A percentile compares a stretch with the other conserved stretches of the same genome.
Evolutionary conservation across 1,284 basidiomycete species (phyloP).

Genomic region (Microbotryomycetes sp.): DNA sequence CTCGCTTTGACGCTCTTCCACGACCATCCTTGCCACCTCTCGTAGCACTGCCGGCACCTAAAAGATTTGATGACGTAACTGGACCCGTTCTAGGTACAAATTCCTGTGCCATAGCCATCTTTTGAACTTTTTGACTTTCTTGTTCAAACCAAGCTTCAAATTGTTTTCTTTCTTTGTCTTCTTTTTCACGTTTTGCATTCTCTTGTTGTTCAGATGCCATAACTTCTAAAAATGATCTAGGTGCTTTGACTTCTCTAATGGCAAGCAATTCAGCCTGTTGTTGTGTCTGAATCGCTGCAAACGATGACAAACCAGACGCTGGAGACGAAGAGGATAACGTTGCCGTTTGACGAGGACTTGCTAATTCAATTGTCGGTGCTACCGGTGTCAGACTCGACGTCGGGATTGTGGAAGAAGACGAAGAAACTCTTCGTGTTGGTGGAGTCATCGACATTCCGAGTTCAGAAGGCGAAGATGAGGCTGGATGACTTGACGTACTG

Average conservation of each 20-base stretch:
- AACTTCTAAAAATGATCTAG: slow-evolving; percentile 33
- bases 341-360: too few relatives aligned
- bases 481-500: slow-evolving; percentile 45
- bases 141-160: slow-evolving; percentile 38
- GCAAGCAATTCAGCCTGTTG: slow-evolving; percentile 55
- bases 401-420: slow-evolving; percentile 43
- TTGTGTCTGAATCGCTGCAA: slow-evolving; percentile 72
- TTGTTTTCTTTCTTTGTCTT: slow-evolving; percentile 28
- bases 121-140: slow-evolving; percentile 25
- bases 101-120: background rate
- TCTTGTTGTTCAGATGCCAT: slow-evolving; percentile 35
- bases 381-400: background rate
- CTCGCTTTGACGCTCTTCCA: background rate
- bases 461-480: slow-evolving; percentile 51
- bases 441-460: slow-evolving; percentile 33
- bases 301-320: slow-evolving; percentile 47
- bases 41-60: slow-evolving; percentile 1
- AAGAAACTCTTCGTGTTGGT: slow-evolving; percentile 34
- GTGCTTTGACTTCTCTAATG: slow-evolving; percentile 31
- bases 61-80: background rate
- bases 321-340: slow-evolving; percentile 4
- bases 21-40: background rate
- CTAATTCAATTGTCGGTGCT: too few relatives aligned
- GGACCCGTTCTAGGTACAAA: background rate
- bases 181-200: slow-evolving; percentile 18